phyloP scores from a whole-genome alignment of 1,139 yeast species.

The Wickerhamomyces sp. region DNA sequence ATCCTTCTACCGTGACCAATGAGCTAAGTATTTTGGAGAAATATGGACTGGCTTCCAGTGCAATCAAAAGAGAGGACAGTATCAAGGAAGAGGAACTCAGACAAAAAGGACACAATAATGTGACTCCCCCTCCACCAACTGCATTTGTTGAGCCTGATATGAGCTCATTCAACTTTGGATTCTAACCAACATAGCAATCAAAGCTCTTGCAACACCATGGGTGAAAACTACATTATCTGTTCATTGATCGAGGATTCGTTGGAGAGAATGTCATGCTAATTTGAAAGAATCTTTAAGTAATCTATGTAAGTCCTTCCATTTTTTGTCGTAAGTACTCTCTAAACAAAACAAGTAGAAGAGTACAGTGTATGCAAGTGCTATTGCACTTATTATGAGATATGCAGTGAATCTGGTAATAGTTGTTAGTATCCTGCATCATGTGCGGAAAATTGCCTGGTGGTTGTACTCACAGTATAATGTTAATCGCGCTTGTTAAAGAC shows the following conservation, averaged over 20 bases:
- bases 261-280: neutral
- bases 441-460: neutral
- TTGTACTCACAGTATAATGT: neutral
- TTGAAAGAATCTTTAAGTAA: neutral
- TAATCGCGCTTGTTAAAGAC: neutral
- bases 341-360: slow-evolving; percentile 15
- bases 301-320: slow-evolving; percentile 13
- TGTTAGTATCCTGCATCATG: neutral
- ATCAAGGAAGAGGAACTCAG: slow-evolving; percentile 7
- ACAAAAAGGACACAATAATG: slow-evolving; percentile 8
- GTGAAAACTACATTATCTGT: too few relatives aligned
- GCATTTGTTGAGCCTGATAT: slow-evolving; percentile 75
- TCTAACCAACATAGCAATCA: slow-evolving; percentile 5
- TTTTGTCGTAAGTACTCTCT: slow-evolving; percentile 16
- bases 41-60: slow-evolving; percentile 19
- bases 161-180: slow-evolving; percentile 69
- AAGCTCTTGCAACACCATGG: too few relatives aligned
- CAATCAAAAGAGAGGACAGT: slow-evolving; percentile 14
- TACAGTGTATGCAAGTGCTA: slow-evolving; percentile 11
- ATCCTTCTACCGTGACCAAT: neutral
- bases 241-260: too few relatives aligned
- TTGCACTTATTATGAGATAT: slow-evolving; percentile 6
- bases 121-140: slow-evolving; percentile 42
- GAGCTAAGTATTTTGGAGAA: slow-evolving; percentile 18
- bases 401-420: neutral